Percentiles rank a stretch among this genome's conserved stretches.
Conservation (phyloP, 192 early-diverging fungal species). For the Gaertneriomyces sp. region DNA sequence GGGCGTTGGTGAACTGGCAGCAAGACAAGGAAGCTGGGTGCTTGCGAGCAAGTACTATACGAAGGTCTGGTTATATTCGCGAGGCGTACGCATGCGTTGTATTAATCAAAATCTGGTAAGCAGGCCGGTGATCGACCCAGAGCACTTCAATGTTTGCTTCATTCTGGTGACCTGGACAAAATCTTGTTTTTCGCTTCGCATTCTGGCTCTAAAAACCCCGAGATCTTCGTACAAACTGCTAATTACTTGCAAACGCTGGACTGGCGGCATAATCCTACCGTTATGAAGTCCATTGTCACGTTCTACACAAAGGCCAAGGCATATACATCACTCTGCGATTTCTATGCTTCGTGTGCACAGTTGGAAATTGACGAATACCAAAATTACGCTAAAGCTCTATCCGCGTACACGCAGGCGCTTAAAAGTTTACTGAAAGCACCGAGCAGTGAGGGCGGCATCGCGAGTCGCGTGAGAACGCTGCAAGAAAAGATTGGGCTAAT, state of each 20-base stretch:
- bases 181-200: slow-evolving; percentile 62
- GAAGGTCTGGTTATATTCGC: slow-evolving; percentile 23
- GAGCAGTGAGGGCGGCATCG: no score
- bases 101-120: no score
- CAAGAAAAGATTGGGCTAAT: slow-evolving; percentile 31
- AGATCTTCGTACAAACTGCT: slow-evolving; percentile 54
- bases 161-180: slow-evolving; percentile 52
- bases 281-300: slow-evolving; percentile 54
- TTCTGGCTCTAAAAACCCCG: slow-evolving; percentile 53
- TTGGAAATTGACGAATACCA: slow-evolving; percentile 61
- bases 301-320: slow-evolving; percentile 62
- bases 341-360: slow-evolving; percentile 56
- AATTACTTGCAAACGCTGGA: slow-evolving; percentile 57
- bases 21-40: slow-evolving; percentile 26
- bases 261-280: slow-evolving; percentile 44
- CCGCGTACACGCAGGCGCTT: not conserved
- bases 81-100: not conserved
- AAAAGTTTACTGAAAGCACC: not conserved
- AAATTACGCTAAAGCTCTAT: slow-evolving; percentile 57
- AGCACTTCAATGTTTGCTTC: slow-evolving; percentile 53
- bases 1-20: no score
- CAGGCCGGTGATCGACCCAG: slow-evolving; percentile 51
- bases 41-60: slow-evolving; percentile 56
- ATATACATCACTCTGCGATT: slow-evolving; percentile 41
- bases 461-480: slow-evolving; percentile 9